phyloP scores from a whole-genome alignment of 2,329 filamentous ascomycete genomes.

The Calonectria pteridis region DNA sequence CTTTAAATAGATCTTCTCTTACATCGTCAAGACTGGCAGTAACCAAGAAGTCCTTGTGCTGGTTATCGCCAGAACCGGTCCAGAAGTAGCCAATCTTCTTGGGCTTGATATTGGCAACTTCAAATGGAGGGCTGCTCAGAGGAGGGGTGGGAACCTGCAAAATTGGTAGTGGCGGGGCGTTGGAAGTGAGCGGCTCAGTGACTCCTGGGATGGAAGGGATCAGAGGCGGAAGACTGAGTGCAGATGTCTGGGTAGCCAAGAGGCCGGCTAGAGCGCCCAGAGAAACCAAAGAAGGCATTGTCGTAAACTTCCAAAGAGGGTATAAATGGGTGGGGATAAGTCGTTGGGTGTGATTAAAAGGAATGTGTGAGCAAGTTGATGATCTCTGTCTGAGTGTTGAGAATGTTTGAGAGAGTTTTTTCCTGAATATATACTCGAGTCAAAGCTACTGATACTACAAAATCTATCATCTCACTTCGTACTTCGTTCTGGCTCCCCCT shows the following conservation, averaged over 20 bases:
- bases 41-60: conserved; percentile 70
- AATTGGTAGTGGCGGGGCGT: conserved; percentile 67
- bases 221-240: conserved; percentile 62
- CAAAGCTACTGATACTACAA: not conserved
- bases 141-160: conserved; percentile 71
- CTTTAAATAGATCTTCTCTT: conserved; percentile 23
- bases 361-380: conserved; percentile 36
- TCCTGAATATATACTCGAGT: conserved; percentile 30
- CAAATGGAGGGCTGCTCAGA: conserved; percentile 65
- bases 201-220: conserved; percentile 71
- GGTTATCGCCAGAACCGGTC: conserved; percentile 71
- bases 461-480: not conserved
- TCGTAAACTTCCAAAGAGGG: not conserved
- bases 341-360: not conserved
- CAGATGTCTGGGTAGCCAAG: conserved; percentile 32
- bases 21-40: conserved; percentile 71
- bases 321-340: not conserved
- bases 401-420: conserved; percentile 41
- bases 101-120: conserved; percentile 66
- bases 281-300: conserved; percentile 37
- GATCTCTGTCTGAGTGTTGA: conserved; percentile 28
- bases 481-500: not conserved
- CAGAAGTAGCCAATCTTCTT: conserved; percentile 77
- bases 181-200: conserved; percentile 65
- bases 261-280: conserved; percentile 34